phyloP scores from a whole-genome alignment of 2,329 filamentous ascomycete species.

The Alternaria sp. region DNA sequence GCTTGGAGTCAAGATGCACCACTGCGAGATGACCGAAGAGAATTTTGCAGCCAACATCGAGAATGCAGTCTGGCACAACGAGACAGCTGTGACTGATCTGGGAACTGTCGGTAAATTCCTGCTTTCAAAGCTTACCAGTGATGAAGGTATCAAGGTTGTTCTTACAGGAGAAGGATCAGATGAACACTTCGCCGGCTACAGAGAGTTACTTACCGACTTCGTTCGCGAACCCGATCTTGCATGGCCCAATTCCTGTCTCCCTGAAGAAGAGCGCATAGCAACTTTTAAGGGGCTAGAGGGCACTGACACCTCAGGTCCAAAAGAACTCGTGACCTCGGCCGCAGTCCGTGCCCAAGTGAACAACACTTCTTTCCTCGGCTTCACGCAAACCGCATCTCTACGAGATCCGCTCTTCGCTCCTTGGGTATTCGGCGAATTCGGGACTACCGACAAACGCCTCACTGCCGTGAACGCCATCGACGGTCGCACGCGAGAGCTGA shows the following conservation, averaged over 20 bases:
- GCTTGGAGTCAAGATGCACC: conserved; percentile 57
- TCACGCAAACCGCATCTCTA: conserved; percentile 22
- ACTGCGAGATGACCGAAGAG: conserved; percentile 52
- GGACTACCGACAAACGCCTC: conserved; percentile 21
- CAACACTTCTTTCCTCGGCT: conserved; percentile 25
- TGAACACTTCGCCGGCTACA: conserved; percentile 65
- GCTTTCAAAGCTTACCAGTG: conserved; percentile 57
- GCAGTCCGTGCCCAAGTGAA: conserved; percentile 26
- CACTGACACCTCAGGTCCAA: conserved; percentile 16
- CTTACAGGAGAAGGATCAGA: conserved; percentile 64
- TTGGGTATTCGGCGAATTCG: conserved; percentile 23
- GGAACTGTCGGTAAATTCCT: conserved; percentile 63
- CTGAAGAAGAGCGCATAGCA: conserved; percentile 23
- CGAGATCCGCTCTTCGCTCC: conserved; percentile 17
- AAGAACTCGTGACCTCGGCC: conserved; percentile 23
- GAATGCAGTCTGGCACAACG: conserved; percentile 57
- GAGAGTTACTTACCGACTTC: conserved; percentile 57
- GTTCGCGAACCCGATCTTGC: conserved; percentile 59
- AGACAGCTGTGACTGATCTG: conserved; percentile 60
- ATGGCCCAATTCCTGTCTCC: conserved; percentile 16
- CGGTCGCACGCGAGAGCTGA: conserved; percentile 37
- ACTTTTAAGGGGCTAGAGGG: conserved; percentile 20
- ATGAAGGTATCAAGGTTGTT: conserved; percentile 63
- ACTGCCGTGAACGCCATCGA: conserved; percentile 32
- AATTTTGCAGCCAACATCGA: conserved; percentile 56